A percentile compares a stretch with the other conserved stretches of the same genome.
Conservation (phyloP, 495 filamentous ascomycete genomes). For the Daldinia caldariorum region DNA sequence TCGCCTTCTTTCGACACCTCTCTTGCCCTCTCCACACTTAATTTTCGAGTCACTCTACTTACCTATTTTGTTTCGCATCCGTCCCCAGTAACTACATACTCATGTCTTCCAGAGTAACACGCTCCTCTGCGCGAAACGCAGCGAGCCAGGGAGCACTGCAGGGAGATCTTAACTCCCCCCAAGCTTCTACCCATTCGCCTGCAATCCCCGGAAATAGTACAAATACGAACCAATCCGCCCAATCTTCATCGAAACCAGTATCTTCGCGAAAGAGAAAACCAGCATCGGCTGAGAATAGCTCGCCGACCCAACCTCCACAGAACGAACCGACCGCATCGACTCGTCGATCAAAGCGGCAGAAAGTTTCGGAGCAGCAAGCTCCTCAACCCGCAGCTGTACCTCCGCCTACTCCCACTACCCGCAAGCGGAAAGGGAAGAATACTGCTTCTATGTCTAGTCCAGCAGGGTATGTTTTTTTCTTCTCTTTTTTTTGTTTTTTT, state of each 20-base stretch:
- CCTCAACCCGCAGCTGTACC: slow-evolving; percentile 38
- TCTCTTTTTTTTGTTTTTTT: background rate
- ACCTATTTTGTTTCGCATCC: slow-evolving; percentile 10
- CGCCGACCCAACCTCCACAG: slow-evolving; percentile 42
- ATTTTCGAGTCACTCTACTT: slow-evolving; percentile 24
- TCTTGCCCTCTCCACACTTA: slow-evolving; percentile 19
- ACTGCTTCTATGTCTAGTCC: slow-evolving; percentile 82
- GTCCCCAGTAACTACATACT: slow-evolving; percentile 54
- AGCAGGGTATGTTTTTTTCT: slow-evolving; percentile 41
- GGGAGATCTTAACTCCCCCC: slow-evolving; percentile 50
- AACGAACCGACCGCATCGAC: slow-evolving; percentile 49
- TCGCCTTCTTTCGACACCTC: slow-evolving; percentile 3
- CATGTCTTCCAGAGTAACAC: slow-evolving; percentile 87
- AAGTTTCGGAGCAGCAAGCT: slow-evolving; percentile 40
- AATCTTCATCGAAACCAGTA: slow-evolving; percentile 51
- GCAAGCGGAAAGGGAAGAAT: slow-evolving; percentile 70
- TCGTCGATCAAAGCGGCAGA: slow-evolving; percentile 67
- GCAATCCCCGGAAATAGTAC: slow-evolving; percentile 51
- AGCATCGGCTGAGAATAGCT: slow-evolving; percentile 41
- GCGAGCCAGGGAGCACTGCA: slow-evolving; percentile 66
- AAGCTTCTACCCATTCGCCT: slow-evolving; percentile 52
- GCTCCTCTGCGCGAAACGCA: slow-evolving; percentile 80
- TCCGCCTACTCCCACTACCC: slow-evolving; percentile 56
- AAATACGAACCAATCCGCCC: slow-evolving; percentile 47
- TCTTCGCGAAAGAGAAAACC: slow-evolving; percentile 56